Evolutionary conservation across 192 early-diverging fungal genomes (phyloP).

Genomic region (Jimgerdemannia lactiflua): DNA sequence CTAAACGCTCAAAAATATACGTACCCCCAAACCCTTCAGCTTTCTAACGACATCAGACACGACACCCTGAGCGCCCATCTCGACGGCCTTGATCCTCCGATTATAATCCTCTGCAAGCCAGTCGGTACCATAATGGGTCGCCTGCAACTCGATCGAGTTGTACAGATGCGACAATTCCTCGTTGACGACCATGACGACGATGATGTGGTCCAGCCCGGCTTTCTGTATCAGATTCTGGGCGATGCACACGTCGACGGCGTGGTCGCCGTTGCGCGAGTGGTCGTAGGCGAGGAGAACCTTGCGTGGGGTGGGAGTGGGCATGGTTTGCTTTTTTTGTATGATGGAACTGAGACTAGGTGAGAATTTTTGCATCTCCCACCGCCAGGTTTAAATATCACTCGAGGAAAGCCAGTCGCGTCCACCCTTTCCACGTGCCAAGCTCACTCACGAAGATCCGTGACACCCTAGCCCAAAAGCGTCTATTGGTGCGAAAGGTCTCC

Average conservation of each 20-base stretch:
- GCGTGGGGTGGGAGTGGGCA: not conserved
- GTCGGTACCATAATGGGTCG: not conserved
- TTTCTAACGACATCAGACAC: no score
- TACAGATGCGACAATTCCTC: not conserved
- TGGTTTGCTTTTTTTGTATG: no score
- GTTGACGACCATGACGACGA: not conserved
- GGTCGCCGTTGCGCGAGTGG: not conserved
- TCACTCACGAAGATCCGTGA: not conserved
- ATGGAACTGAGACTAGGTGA: no score
- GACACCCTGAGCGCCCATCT: not conserved
- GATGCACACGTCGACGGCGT: not conserved
- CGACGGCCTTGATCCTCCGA: not conserved
- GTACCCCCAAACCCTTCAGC: no score
- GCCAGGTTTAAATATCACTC: not conserved
- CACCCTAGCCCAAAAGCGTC: not conserved
- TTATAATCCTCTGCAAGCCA: not conserved
- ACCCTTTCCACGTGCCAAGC: no score
- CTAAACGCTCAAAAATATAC: no score
- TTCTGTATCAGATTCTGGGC: not conserved
- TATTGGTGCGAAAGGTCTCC: conserved; percentile 1
- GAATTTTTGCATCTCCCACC: no score
- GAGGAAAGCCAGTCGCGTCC: not conserved
- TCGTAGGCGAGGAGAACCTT: not conserved
- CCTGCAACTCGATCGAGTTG: not conserved
- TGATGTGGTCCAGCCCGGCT: not conserved